phyloP scores from a whole-genome alignment of 2,329 filamentous ascomycete genomes.

The Triangularia verruculosa region DNA sequence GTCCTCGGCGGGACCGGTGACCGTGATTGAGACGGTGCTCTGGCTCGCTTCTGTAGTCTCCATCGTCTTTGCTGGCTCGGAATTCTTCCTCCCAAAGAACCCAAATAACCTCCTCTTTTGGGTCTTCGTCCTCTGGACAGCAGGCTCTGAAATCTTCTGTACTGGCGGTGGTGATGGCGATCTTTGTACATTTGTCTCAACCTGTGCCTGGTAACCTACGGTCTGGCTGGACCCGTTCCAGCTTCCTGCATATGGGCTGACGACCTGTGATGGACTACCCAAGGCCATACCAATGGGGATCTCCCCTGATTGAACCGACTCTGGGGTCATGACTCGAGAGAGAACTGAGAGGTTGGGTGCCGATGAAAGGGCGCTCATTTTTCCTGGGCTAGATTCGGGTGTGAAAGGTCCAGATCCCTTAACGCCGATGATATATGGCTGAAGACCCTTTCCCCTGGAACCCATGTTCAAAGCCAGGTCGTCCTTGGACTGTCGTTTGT shows the following conservation, averaged over 20 bases:
- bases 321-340: constrained; percentile 42
- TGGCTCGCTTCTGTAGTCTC: constrained; percentile 26
- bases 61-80: constrained; percentile 29
- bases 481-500: constrained; percentile 47
- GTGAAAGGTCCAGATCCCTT: constrained; percentile 43
- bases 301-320: constrained; percentile 43
- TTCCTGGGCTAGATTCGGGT: constrained; percentile 40
- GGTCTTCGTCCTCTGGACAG: constrained; percentile 45
- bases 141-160: constrained; percentile 14
- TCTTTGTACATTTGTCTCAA: constrained; percentile 9
- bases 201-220: constrained; percentile 21
- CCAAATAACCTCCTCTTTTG: constrained; percentile 61
- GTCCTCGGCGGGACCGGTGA: constrained; percentile 17
- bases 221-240: constrained; percentile 13
- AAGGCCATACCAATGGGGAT: constrained; percentile 69
- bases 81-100: constrained; percentile 46
- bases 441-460: constrained; percentile 26
- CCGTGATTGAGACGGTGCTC: constrained; percentile 17
- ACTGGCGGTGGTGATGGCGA: constrained; percentile 19
- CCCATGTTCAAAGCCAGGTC: constrained; percentile 38
- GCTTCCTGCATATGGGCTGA: constrained; percentile 18
- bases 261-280: constrained; percentile 60
- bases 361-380: constrained; percentile 23
- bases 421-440: constrained; percentile 31
- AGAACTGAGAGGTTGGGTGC: constrained; percentile 35